Percentiles rank a stretch among this genome's conserved stretches.
phyloP scores from a whole-genome alignment of 441 rosid species.

The Pelargonium hybrid region DNA sequence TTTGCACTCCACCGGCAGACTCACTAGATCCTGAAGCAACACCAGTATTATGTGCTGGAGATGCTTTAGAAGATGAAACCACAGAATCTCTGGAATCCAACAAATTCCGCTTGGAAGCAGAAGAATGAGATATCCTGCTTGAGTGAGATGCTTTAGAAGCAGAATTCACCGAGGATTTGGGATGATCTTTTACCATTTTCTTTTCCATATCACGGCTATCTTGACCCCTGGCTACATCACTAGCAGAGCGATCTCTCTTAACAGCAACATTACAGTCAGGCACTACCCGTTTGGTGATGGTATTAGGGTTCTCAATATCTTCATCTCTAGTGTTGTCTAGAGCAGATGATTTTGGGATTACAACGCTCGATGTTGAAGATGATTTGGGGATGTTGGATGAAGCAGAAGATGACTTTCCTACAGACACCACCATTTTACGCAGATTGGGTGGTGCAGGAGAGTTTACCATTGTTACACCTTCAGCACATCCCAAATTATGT shows the following conservation, averaged over 20 bases:
- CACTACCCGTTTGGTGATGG: conserved; percentile 24
- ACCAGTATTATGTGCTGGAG: conserved; percentile 32
- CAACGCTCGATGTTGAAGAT: conserved; percentile 26
- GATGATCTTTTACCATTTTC: conserved; percentile 36
- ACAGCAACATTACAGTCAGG: conserved; percentile 27
- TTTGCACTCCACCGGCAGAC: conserved; percentile 28
- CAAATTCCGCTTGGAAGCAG: conserved; percentile 31
- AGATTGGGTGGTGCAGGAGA: conserved; percentile 28
- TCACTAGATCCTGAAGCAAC: conserved; percentile 29
- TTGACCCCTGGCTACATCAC: conserved; percentile 31
- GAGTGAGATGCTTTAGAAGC: conserved; percentile 31
- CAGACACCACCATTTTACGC: conserved; percentile 32
- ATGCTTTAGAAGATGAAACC: conserved; percentile 33
- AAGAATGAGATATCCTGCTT: conserved; percentile 40
- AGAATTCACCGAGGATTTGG: conserved; percentile 30
- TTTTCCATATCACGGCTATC: conserved; percentile 30
- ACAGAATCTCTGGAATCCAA: conserved; percentile 41
- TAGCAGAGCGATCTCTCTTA: conserved; percentile 37
- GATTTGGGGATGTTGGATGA: conserved; percentile 28
- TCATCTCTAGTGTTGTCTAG: conserved; percentile 34
- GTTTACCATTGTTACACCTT: conserved; percentile 26
- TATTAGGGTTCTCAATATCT: conserved; percentile 31
- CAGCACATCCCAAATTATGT: conserved; percentile 24
- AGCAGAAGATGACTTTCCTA: conserved; percentile 36
- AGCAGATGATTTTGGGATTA: conserved; percentile 29